Percentiles rank a stretch among this genome's conserved stretches.
Evolutionary conservation across 495 filamentous ascomycete genomes (phyloP).

Genomic region (Aspergillus coremiiformis): DNA sequence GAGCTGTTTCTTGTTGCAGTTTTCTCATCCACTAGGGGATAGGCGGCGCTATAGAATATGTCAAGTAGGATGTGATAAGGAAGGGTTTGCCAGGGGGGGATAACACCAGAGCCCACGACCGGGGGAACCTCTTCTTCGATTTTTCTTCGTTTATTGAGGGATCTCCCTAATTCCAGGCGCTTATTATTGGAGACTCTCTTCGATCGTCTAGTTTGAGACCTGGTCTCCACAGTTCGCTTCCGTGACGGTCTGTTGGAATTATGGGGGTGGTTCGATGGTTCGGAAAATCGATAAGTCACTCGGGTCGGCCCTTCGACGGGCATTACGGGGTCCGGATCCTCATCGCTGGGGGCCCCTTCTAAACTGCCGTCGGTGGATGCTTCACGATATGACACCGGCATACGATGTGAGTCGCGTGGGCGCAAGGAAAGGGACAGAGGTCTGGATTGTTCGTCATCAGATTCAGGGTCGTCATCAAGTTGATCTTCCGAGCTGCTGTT

Average conservation of each 20-base stretch:
- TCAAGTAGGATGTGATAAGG: constrained; percentile 65
- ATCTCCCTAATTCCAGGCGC: constrained; percentile 16
- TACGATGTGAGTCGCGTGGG: constrained; percentile 27
- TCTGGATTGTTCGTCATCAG: constrained; percentile 5
- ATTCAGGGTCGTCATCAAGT: constrained; percentile 8
- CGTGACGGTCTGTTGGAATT: constrained; percentile 14
- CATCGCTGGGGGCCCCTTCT: constrained; percentile 6
- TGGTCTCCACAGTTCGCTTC: constrained; percentile 12
- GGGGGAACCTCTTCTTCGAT: constrained; percentile 11
- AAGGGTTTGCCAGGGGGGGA: constrained; percentile 60
- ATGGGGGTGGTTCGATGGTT: constrained; percentile 8
- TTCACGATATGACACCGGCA: constrained; percentile 37
- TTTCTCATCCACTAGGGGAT: constrained; percentile 49
- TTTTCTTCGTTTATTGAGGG: constrained; percentile 26
- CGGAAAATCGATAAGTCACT: constrained; percentile 7
- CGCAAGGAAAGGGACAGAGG: constrained; percentile 27
- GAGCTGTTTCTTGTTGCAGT: constrained; percentile 30
- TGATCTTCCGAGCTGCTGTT: constrained; percentile 29
- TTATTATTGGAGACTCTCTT: constrained; percentile 13
- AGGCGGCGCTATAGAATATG: constrained; percentile 59
- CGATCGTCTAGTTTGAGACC: constrained; percentile 15
- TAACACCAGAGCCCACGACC: constrained; percentile 34
- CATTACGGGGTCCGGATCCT: constrained; percentile 4
- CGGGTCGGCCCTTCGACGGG: constrained; percentile 5
- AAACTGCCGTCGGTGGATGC: constrained; percentile 33